Percentiles rank a stretch among this genome's conserved stretches.
Conservation (phyloP, 2,329 filamentous ascomycete genomes). For the Aspergillus jensenii region DNA sequence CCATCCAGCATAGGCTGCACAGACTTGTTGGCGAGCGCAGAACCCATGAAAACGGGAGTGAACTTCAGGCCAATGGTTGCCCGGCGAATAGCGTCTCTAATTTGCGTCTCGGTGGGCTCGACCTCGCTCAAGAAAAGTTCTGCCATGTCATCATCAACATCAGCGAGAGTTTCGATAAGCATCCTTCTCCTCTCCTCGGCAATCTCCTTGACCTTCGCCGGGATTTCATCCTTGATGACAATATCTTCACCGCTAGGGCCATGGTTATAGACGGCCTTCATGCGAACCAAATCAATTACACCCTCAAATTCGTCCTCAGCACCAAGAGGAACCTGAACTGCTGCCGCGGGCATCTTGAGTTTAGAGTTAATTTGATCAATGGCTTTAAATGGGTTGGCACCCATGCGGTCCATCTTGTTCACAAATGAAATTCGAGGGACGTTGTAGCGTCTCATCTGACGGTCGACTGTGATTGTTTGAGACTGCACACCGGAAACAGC, state of each 20-base stretch:
- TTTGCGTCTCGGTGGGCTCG: constrained; percentile 74
- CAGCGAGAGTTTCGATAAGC: constrained; percentile 90
- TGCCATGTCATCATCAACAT: constrained; percentile 97
- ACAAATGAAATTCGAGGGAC: constrained; percentile 93
- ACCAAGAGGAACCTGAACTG: constrained; percentile 92
- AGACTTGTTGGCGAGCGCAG: constrained; percentile 89
- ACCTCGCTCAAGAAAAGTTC: constrained; percentile 89
- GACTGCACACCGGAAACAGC: constrained; percentile 96
- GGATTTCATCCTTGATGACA: constrained; percentile 74
- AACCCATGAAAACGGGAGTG: constrained; percentile 93
- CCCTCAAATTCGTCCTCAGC: constrained; percentile 88
- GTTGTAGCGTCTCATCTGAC: constrained; percentile 98
- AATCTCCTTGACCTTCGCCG: constrained; percentile 72
- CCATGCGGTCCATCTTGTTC: constrained; percentile 99
- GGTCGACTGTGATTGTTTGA: constrained; percentile 96
- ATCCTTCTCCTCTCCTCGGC: constrained; percentile 79
- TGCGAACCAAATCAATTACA: constrained; percentile 86
- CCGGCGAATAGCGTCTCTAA: constrained; percentile 88
- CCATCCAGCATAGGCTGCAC: constrained; percentile 96
- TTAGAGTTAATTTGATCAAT: constrained; percentile 98
- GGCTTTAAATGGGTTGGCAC: constrained; percentile 95
- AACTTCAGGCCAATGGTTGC: constrained; percentile 89
- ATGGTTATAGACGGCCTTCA: constrained; percentile 92
- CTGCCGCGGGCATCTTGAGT: constrained; percentile 87
- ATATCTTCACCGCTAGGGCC: constrained; percentile 78